These are phyloP conservation scores for Maudiozyma turicensis DNA, from an alignment of 805 yeast genomes.

Conservation along the genomic window DNA sequence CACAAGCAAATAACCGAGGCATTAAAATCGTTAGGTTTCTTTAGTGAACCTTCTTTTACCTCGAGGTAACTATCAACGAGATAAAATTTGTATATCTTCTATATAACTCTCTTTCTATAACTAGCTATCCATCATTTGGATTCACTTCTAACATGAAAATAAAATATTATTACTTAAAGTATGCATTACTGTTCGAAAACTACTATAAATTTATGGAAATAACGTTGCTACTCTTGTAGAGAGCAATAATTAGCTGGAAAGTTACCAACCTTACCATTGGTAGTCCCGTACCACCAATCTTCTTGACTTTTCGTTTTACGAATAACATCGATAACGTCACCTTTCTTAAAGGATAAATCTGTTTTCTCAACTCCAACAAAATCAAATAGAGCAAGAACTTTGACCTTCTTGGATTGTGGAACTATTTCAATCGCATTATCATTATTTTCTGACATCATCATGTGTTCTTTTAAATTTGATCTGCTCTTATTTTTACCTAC, in stretches of 20 bases:
- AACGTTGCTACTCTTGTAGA: slow-evolving; percentile 30
- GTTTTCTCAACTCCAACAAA: slow-evolving; percentile 92
- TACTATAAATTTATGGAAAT: slow-evolving; percentile 14
- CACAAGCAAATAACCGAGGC: slow-evolving; percentile 23
- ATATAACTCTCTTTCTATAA: too few relatives aligned
- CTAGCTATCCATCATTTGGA: too few relatives aligned
- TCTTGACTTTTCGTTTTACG: slow-evolving; percentile 82
- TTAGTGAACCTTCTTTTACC: not conserved
- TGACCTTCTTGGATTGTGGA: slow-evolving; percentile 17
- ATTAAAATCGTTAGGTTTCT: slow-evolving; percentile 19
- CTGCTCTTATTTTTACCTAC: not conserved
- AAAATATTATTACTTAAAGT: not conserved
- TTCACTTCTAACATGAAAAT: not conserved
- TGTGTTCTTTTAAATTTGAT: slow-evolving; percentile 1
- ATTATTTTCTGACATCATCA: not conserved
- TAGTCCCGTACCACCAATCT: slow-evolving; percentile 98
- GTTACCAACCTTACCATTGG: slow-evolving; percentile 77
- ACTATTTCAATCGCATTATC: not conserved
- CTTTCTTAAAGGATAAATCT: slow-evolving; percentile 86
- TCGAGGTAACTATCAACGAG: not conserved
- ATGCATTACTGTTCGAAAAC: not conserved
- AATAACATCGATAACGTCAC: slow-evolving; percentile 80
- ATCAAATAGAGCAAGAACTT: slow-evolving; percentile 81
- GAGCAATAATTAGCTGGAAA: slow-evolving; percentile 83
- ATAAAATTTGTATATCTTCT: too few relatives aligned